These are phyloP conservation scores for Cicer yamashitae DNA, from an alignment of 306 rosid species.

Conservation along the genomic window DNA sequence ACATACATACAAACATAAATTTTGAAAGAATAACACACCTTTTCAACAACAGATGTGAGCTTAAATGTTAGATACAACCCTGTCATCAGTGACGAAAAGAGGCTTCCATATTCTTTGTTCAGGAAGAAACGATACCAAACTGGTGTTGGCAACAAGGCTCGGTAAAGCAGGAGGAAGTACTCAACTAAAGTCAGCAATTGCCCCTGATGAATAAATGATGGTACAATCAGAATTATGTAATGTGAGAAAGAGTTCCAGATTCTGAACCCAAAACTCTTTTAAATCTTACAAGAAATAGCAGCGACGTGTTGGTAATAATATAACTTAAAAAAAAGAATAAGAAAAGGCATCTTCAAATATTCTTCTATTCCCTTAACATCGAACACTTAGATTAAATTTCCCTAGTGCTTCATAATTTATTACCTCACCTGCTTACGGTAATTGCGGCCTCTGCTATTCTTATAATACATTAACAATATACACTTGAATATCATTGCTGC, in stretches of 20 bases:
- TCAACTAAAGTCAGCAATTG: conserved; percentile 93
- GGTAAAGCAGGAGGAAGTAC: conserved; percentile 86
- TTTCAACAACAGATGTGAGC: conserved; percentile 95
- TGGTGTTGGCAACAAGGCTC: conserved; percentile 94
- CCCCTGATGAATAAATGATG: conserved; percentile 66
- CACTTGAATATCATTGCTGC: conserved; percentile 91
- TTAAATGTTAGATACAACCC: conserved; percentile 95
- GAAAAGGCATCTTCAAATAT: conserved; percentile 22
- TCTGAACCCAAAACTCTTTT: conserved; percentile 30
- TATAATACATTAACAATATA: conserved; percentile 78
- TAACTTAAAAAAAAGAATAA: conserved; percentile 22
- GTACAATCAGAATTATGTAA: conserved; percentile 40
- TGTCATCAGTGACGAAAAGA: conserved; percentile 92
- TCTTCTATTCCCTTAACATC: conserved; percentile 22
- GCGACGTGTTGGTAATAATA: conserved; percentile 6
- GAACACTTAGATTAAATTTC: conserved; percentile 14
- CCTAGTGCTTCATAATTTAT: conserved; percentile 33
- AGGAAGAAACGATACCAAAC: conserved; percentile 99
- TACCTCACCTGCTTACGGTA: conserved; percentile 91
- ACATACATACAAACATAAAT: conserved; percentile 11
- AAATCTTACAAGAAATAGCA: conserved; percentile 21
- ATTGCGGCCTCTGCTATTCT: conserved; percentile 88
- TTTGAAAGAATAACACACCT: conserved; percentile 57
- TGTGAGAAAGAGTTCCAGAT: conserved; percentile 2
- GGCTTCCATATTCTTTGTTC: conserved; percentile 97